These are phyloP conservation scores for Septoria petroselini DNA, from an alignment of 2,329 filamentous ascomycete species.

Conservation along the genomic window DNA sequence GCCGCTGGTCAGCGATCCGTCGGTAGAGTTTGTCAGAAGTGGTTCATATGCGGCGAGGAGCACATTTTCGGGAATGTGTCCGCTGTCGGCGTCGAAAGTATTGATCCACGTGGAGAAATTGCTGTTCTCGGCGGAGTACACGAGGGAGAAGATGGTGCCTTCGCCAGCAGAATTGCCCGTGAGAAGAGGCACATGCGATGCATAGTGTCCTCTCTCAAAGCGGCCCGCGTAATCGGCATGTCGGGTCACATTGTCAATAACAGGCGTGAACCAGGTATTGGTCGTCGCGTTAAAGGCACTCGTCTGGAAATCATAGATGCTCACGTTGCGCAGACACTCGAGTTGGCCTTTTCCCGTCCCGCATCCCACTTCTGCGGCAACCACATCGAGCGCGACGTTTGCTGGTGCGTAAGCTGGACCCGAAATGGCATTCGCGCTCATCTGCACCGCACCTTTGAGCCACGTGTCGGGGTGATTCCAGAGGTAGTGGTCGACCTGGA, in stretches of 20 bases:
- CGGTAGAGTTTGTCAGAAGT: constrained; percentile 35
- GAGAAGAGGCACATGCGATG: constrained; percentile 11
- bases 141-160: constrained; percentile 3
- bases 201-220: constrained; percentile 1
- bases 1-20: constrained; percentile 44
- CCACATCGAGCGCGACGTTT: constrained; percentile 40
- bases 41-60: constrained; percentile 39
- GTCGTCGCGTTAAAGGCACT: constrained; percentile 34
- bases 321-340: constrained; percentile 41
- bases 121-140: constrained; percentile 20
- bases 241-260: constrained; percentile 9
- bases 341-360: constrained; percentile 37
- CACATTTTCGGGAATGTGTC: constrained; percentile 38
- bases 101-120: constrained; percentile 47
- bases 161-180: constrained; percentile 10
- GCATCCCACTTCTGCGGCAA: constrained; percentile 42
- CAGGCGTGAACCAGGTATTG: constrained; percentile 18
- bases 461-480: constrained; percentile 23
- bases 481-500: constrained; percentile 41
- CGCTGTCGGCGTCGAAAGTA: constrained; percentile 44
- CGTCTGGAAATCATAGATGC: constrained; percentile 35
- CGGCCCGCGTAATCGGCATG: constrained; percentile 3
- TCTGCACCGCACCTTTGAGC: constrained; percentile 34
- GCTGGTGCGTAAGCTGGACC: constrained; percentile 42
- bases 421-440: constrained; percentile 45